These are phyloP conservation scores for Sicyos edulis DNA, from an alignment of 306 rosid genomes.

Conservation along the genomic window DNA sequence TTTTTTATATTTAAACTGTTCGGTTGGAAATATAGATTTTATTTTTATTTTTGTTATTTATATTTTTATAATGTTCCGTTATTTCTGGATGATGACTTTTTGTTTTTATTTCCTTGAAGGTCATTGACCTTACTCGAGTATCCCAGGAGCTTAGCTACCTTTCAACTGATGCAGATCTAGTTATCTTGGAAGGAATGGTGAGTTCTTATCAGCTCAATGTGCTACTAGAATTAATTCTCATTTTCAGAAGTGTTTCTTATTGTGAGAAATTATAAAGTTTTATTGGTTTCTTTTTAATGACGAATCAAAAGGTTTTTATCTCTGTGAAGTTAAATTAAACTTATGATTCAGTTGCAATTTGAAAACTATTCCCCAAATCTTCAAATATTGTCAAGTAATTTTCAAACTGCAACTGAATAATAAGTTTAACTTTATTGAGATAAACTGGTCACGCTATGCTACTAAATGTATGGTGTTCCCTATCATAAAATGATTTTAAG, in stretches of 20 bases:
- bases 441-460: neutral
- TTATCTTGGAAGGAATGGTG: slow-evolving; percentile 95
- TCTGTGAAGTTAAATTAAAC: too few species aligned
- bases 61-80: neutral
- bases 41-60: neutral
- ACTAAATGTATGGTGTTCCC: neutral
- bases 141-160: slow-evolving; percentile 82
- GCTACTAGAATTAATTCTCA: slow-evolving; percentile 15
- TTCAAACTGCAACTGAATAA: too few species aligned
- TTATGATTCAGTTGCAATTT: neutral
- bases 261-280: neutral
- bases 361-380: neutral
- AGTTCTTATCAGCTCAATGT: slow-evolving; percentile 28
- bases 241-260: neutral
- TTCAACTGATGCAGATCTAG: slow-evolving; percentile 81
- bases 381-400: too few species aligned
- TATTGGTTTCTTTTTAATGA: slow-evolving; percentile 1
- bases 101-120: slow-evolving; percentile 35
- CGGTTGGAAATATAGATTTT: neutral
- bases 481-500: neutral
- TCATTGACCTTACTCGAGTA: slow-evolving; percentile 74
- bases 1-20: neutral
- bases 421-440: too few species aligned
- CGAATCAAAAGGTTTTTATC: neutral
- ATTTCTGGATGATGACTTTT: neutral